These are phyloP conservation scores for Bromus sterilis DNA, from an alignment of 176 grass and related monocot species.

Conservation along the genomic window DNA sequence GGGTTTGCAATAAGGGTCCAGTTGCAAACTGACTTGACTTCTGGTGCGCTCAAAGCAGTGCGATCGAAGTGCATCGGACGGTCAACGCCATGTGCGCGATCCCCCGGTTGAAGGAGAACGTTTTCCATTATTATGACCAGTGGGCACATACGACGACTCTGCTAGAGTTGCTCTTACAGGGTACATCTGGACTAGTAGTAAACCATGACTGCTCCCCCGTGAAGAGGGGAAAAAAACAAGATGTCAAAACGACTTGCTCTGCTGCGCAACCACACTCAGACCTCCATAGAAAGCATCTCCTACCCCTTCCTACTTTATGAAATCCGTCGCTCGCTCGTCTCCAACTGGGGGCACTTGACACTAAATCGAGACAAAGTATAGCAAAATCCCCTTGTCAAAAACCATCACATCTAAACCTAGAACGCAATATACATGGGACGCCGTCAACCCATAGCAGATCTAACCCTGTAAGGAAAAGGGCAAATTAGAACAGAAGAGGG, in stretches of 20 bases:
- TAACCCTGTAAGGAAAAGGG: not conserved
- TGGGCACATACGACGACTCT: no score
- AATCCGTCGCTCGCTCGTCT: no score
- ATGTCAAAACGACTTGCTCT: not conserved
- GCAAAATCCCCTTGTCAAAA: not conserved
- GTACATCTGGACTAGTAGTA: not conserved
- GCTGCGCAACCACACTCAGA: not conserved
- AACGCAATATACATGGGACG: not conserved
- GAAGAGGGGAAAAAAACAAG: not conserved
- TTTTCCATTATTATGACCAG: no score
- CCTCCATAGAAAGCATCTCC: not conserved
- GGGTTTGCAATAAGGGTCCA: no score
- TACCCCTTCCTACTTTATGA: not conserved
- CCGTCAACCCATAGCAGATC: slow-evolving; percentile 7
- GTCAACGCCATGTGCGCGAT: no score
- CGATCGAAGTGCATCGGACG: no score
- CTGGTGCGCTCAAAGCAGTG: no score
- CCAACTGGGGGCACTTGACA: no score
- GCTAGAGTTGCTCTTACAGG: no score
- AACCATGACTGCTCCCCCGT: not conserved
- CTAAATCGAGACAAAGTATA: not conserved
- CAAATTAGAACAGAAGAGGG: not conserved
- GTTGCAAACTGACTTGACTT: no score
- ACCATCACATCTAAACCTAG: slow-evolving; percentile 13
- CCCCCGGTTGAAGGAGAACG: no score